Percentiles rank a stretch among this genome's conserved stretches.
phyloP scores from a whole-genome alignment of 202 grass and related monocot genomes.

The Schoenoplectus triqueter region DNA sequence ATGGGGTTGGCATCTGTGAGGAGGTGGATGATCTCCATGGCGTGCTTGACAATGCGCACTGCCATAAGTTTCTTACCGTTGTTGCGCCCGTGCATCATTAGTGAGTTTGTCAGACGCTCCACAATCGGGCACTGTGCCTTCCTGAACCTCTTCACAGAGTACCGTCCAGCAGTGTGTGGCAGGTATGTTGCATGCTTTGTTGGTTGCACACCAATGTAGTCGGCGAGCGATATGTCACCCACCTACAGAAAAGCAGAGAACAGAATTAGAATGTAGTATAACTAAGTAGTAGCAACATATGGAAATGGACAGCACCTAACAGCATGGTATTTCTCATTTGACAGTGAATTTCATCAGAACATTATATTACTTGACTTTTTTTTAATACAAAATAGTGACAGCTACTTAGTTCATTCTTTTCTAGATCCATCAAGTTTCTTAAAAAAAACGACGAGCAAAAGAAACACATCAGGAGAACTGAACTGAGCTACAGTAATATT shows the following conservation, averaged over 20 bases:
- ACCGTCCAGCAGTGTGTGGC: conserved; percentile 61
- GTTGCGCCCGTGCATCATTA: conserved; percentile 73
- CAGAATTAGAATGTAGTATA: not conserved
- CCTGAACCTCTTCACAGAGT: conserved; percentile 60
- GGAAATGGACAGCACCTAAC: not conserved
- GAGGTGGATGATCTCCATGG: conserved; percentile 72
- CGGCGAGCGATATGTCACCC: conserved; percentile 54
- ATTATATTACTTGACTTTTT: not conserved
- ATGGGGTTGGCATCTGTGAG: conserved; percentile 69
- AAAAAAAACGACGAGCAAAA: not conserved
- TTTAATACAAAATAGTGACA: not conserved
- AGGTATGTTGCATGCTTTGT: conserved; percentile 60
- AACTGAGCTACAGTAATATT: no score
- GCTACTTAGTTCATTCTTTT: not conserved
- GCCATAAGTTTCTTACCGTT: conserved; percentile 66
- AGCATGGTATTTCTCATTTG: not conserved
- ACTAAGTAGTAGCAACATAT: not conserved
- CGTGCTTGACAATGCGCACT: conserved; percentile 54
- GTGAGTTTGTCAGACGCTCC: conserved; percentile 60
- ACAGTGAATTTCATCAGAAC: not conserved
- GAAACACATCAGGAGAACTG: not conserved
- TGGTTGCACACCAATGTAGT: conserved; percentile 55
- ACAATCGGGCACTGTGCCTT: conserved; percentile 65
- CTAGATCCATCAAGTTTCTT: not conserved
- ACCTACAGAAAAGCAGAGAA: conserved; percentile 41